Conservation (phyloP, 345 rosid genomes). For the Eucalyptus victrix region DNA sequence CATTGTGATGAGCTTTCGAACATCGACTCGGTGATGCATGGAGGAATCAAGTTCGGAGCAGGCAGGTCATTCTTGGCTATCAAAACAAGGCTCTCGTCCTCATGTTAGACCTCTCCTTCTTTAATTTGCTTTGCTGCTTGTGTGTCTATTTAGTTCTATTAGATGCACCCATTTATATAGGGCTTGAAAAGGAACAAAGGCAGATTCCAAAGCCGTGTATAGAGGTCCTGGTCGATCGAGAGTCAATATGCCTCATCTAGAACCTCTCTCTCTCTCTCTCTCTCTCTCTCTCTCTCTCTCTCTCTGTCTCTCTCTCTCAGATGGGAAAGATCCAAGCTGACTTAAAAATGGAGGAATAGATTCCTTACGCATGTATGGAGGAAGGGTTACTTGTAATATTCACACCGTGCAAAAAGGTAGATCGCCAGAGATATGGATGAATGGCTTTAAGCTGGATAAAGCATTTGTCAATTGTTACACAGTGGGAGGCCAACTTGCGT, state of each 20-base stretch:
- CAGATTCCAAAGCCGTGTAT: background rate
- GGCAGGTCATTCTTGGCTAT: constrained; percentile 57
- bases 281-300: background rate
- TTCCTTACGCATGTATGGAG: background rate
- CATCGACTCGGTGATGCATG: background rate
- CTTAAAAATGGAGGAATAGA: background rate
- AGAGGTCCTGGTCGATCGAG: background rate
- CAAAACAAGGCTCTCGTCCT: constrained; percentile 15
- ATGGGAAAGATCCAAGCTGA: background rate
- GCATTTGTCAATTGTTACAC: background rate
- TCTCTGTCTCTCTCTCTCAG: background rate
- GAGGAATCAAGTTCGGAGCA: background rate
- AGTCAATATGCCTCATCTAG: background rate
- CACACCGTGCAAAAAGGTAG: background rate
- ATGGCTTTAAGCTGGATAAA: background rate
- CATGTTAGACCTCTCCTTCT: constrained; percentile 23
- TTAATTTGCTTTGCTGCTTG: background rate
- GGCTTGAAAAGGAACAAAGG: background rate
- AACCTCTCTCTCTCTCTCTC: background rate
- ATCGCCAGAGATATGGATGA: background rate
- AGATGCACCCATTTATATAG: background rate
- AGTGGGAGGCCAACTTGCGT: background rate
- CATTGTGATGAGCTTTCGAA: background rate
- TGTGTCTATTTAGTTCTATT: background rate
- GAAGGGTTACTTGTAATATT: background rate